These are phyloP conservation scores for Cladosporium velox DNA, from an alignment of 2,329 filamentous ascomycete species.

Conservation along the genomic window DNA sequence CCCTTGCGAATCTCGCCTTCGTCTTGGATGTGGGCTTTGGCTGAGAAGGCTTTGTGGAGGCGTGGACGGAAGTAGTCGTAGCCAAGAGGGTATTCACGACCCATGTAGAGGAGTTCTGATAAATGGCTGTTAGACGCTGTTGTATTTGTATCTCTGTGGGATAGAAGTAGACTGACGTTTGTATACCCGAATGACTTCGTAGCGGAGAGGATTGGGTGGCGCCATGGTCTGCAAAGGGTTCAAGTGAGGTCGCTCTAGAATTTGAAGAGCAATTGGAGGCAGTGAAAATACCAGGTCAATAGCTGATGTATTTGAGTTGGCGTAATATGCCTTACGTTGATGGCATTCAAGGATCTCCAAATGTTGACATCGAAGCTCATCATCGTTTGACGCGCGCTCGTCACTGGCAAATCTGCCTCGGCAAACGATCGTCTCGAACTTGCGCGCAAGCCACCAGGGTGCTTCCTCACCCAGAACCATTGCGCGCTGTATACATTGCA, in stretches of 20 bases:
- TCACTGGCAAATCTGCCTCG: neutral
- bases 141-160: neutral
- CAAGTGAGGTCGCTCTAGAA: neutral
- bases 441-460: conserved; percentile 7
- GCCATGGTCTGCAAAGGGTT: neutral
- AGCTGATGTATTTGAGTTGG: neutral
- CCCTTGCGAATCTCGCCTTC: conserved; percentile 74
- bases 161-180: conserved; percentile 62
- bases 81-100: conserved; percentile 83
- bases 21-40: conserved; percentile 68
- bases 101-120: conserved; percentile 78
- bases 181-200: conserved; percentile 81
- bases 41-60: conserved; percentile 81
- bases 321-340: neutral
- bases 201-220: conserved; percentile 54
- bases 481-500: neutral
- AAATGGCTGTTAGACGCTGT: neutral
- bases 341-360: neutral
- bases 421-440: conserved; percentile 1
- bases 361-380: conserved; percentile 5
- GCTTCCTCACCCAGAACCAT: conserved; percentile 9
- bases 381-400: neutral
- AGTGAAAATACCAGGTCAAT: neutral
- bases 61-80: conserved; percentile 79
- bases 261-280: neutral